Evolutionary conservation across 1,139 yeast species (phyloP), one percentile per base, ranked within the genome.

Genomic region (Candida glucosophila): DNA sequence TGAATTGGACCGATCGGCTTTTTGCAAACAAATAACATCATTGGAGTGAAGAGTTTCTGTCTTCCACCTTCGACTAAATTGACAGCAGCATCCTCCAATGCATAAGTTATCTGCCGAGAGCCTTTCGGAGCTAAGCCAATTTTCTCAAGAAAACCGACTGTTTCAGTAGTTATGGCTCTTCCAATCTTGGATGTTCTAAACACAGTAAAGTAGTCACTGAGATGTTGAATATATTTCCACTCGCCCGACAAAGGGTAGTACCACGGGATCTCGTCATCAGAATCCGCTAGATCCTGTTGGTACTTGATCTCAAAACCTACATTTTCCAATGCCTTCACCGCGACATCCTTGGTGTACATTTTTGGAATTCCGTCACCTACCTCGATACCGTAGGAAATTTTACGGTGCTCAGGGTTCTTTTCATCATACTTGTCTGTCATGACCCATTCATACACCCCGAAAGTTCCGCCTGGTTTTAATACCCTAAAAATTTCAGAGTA

Each of bases 371-470:
- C 98, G 54, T 90, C 96, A 49, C 98, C 98, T 37, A 90, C 73
- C 62, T 90, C 98, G 47, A 90, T 92, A 52, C 96, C 97, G 58
- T 90, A 90, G 23, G 95, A 92, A 41, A 90, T 83, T 53, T 81
- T 81, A 58, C 96, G 83, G 63, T 90, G 98, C 55, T 77, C 90
- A 41, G 76, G 73, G 57, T 86, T 85, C 36, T 57, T 57, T 59
- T 81, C 95, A 53, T 90, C 98, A 55, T 85, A 92, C 28, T 64
- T 70, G 45, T 88, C 95, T 37, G 97, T 90, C 94, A 90, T 79
- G 38, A 90, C 97, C 98, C 98, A 90, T 63, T 90, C 98, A 65
- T 90, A 90, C 31, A 90, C 97, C 53, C 97, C 98, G 43, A 90
- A 90, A 26, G 70, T 73, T 53, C 98, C 98, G 52, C 98, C 96